phyloP scores from a whole-genome alignment of 495 filamentous ascomycete genomes.

The Xylaria cubensis region DNA sequence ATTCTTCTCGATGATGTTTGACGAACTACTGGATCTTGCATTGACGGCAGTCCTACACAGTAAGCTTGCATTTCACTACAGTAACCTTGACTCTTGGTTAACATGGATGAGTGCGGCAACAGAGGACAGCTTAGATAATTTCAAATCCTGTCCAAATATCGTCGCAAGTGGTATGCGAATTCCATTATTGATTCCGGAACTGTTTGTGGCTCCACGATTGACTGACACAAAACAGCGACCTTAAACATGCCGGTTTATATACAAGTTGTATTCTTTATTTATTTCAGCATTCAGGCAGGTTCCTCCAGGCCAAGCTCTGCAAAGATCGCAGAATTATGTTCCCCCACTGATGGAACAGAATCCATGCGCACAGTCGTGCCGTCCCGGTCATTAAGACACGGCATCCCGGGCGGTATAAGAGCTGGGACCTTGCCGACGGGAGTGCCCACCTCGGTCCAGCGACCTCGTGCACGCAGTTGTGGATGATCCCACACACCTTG shows the following conservation, averaged over 20 bases:
- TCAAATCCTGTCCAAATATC: neutral
- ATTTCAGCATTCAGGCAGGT: neutral
- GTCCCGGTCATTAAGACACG: neutral
- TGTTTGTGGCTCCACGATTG: neutral
- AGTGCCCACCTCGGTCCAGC: constrained; percentile 55
- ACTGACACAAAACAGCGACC: neutral
- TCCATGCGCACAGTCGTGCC: neutral
- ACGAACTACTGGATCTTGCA: neutral
- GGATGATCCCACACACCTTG: constrained; percentile 57
- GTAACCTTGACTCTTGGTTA: neutral
- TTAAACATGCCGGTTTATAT: neutral
- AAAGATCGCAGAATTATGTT: constrained; percentile 1
- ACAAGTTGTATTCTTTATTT: neutral
- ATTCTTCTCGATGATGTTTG: neutral
- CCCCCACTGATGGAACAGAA: neutral
- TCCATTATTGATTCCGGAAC: neutral
- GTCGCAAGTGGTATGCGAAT: no score
- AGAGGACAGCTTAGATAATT: neutral
- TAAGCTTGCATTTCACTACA: neutral
- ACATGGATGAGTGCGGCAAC: neutral
- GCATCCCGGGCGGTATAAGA: constrained; percentile 46
- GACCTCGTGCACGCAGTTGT: constrained; percentile 52
- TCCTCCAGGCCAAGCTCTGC: neutral
- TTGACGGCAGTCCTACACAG: neutral
- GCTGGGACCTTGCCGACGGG: constrained; percentile 49